Conservation (phyloP, 2,329 filamentous ascomycete genomes). For the Aspergillus intermedius region DNA sequence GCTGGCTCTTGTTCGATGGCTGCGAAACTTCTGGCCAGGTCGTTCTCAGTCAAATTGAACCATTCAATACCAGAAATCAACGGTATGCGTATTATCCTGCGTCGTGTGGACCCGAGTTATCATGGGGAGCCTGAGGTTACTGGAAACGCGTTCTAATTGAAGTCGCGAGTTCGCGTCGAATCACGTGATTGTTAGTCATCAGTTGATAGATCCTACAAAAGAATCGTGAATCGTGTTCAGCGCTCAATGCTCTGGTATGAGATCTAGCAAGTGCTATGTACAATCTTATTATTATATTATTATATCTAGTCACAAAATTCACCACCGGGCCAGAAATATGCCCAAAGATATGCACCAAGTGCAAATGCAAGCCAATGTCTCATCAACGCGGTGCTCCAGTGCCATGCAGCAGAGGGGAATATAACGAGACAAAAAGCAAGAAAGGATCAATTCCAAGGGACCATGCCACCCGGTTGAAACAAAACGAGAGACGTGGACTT, state of each 20-base stretch:
- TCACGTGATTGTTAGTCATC: background rate
- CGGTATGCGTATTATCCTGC: background rate
- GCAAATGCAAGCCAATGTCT: constrained; percentile 1
- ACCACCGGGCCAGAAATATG: constrained; percentile 9
- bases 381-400: background rate
- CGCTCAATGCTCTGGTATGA: no score
- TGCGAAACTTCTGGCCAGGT: no score
- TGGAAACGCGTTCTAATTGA: background rate
- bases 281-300: constrained; percentile 1
- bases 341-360: constrained; percentile 4
- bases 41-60: background rate
- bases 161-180: background rate
- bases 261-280: background rate
- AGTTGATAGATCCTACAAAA: no score
- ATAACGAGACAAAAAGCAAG: background rate
- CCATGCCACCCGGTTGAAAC: background rate
- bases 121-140: background rate
- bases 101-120: background rate
- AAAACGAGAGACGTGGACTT: background rate
- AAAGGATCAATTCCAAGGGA: background rate
- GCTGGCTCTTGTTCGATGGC: no score
- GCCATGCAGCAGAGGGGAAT: background rate
- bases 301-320: constrained; percentile 2
- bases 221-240: no score
- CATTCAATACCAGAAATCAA: background rate